Evolutionary conservation across 2,329 filamentous ascomycete species (phyloP), one percentile per base, ranked within the genome.

Genomic region (Exophiala dermatitidis): DNA sequence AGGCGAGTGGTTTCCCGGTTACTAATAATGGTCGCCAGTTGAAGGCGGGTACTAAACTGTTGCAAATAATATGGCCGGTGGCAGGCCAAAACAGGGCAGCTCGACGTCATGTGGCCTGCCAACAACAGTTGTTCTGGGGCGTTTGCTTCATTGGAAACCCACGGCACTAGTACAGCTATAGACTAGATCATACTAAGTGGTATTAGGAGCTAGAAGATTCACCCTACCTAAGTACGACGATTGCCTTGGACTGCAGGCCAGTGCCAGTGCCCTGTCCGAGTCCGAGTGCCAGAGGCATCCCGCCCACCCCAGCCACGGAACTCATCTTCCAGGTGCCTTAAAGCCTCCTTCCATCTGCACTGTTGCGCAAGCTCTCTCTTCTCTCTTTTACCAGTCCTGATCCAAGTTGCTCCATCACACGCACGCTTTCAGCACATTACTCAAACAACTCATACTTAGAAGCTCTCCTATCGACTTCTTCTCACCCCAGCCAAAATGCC

Each of bases 401-500:
- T 41, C 26, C 38, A 41, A 41, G 19, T 19, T 19, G 19, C 19
- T 19, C 19, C 19, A 19, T 19, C 19, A 19, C 19, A 19, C 19
- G 19, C 19, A 19, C 19, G 38, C 38, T 28, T 41, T 41, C 28
- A 26, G 6, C 38, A 41, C 38, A 28, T 26, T 28, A 5, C 26
- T 41, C 38, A 28, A 6, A 41, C 19, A 6, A 41, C 9, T 9
- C 10, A 4, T 26, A 41, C 4, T 5, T 41, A 41, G 12, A 41
- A 5, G 26, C 19, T 26, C 38, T 41, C 38, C 10, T 19, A 9
- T 41, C 12, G 42, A 29, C 42, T 32, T 31, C n/a, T 19, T 19
- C n/a, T 28, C 28, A 33, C 8, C 12, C 32, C 47, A 43, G 5
- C 10, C 28, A 31, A 34, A 37, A 83, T 74, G 72, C 68, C 72